These are phyloP conservation scores for Podosphaera aphanis DNA, from an alignment of 2,329 filamentous ascomycete species.

Conservation along the genomic window DNA sequence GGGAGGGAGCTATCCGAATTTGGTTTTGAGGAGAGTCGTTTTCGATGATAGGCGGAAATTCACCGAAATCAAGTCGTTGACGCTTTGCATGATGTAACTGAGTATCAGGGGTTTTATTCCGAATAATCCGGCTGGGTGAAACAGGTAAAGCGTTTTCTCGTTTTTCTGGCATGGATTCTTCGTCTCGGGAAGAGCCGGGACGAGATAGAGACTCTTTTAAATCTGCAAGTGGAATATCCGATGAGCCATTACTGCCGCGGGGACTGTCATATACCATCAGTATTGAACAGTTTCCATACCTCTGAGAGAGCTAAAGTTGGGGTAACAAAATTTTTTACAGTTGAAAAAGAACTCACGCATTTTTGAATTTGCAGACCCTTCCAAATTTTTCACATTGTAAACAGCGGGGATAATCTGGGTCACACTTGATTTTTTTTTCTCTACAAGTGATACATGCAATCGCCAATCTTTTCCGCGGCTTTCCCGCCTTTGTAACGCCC, in stretches of 20 bases:
- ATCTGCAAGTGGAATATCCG: constrained; percentile 16
- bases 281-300: constrained; percentile 4
- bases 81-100: constrained; percentile 14
- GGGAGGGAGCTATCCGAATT: constrained; percentile 8
- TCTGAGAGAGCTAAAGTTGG: neutral
- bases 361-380: constrained; percentile 61
- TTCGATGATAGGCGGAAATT: constrained; percentile 14
- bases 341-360: constrained; percentile 38
- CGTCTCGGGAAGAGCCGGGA: constrained; percentile 11
- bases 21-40: constrained; percentile 13
- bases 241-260: constrained; percentile 16
- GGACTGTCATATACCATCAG: constrained; percentile 18
- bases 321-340: neutral
- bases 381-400: constrained; percentile 85
- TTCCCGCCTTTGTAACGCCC: constrained; percentile 85
- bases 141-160: constrained; percentile 10
- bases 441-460: constrained; percentile 85
- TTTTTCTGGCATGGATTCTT: constrained; percentile 13
- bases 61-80: constrained; percentile 12
- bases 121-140: constrained; percentile 11
- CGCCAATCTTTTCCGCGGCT: constrained; percentile 71
- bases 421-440: constrained; percentile 95
- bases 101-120: constrained; percentile 11
- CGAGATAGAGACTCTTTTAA: constrained; percentile 12
- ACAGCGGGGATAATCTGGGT: constrained; percentile 69